These are phyloP conservation scores for Corylus heterophylla DNA, from an alignment of 306 rosid species.

Conservation along the genomic window DNA sequence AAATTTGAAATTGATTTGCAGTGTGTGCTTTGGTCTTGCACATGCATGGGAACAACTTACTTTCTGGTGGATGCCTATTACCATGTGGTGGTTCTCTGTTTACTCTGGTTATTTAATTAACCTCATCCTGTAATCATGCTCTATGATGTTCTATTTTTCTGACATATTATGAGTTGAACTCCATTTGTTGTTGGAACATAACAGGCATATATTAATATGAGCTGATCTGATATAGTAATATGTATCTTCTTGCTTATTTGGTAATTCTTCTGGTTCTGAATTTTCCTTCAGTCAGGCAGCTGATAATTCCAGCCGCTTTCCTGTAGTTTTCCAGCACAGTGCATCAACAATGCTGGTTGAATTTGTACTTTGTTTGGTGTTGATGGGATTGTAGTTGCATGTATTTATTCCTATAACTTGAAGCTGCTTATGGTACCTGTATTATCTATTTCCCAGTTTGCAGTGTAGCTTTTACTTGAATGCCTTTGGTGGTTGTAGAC, in stretches of 20 bases:
- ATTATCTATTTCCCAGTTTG: not conserved
- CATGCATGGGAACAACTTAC: not conserved
- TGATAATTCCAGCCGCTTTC: not conserved
- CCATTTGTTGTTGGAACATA: not conserved
- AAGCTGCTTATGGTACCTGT: not conserved
- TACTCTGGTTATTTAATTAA: not conserved
- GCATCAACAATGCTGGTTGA: not conserved
- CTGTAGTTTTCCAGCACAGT: not conserved
- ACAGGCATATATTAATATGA: not conserved
- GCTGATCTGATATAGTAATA: not conserved
- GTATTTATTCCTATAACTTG: not conserved
- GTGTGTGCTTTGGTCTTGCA: not conserved
- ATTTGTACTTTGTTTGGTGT: not conserved
- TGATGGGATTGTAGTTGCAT: not conserved
- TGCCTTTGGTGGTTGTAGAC: not conserved
- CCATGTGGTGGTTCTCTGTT: not conserved
- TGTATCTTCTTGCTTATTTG: not conserved
- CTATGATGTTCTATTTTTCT: not conserved
- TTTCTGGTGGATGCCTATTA: not conserved
- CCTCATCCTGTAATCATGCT: not conserved
- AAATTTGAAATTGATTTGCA: conserved; percentile 9
- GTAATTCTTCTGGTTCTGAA: not conserved
- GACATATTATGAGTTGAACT: not conserved
- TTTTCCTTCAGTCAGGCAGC: not conserved
- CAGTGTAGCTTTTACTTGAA: not conserved